Evolutionary conservation across 2,329 filamentous ascomycete species (phyloP).

Genomic region (Aureobasidium pullulans): DNA sequence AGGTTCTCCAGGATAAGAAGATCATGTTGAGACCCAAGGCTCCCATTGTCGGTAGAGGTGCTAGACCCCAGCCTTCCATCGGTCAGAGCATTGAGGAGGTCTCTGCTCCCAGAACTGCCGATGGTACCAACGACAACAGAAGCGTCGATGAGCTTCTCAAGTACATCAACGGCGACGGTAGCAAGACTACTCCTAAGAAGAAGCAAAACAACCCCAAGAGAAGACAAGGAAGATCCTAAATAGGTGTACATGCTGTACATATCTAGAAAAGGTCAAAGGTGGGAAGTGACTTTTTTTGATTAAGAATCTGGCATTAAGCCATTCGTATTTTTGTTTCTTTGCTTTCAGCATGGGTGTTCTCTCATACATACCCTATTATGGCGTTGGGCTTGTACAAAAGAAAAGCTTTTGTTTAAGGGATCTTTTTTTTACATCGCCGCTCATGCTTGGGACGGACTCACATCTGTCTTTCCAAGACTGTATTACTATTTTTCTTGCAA

Average conservation of each 20-base stretch:
- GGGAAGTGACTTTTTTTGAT: background rate
- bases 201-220: constrained; percentile 37
- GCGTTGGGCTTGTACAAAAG: constrained; percentile 12
- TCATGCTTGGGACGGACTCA: background rate
- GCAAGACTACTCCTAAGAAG: constrained; percentile 38
- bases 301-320: background rate
- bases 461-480: background rate
- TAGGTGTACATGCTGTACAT: background rate
- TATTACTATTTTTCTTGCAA: background rate
- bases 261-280: background rate
- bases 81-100: constrained; percentile 39
- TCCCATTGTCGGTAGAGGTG: constrained; percentile 50
- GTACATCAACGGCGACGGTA: constrained; percentile 74
- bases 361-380: constrained; percentile 9
- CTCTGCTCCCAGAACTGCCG: constrained; percentile 1
- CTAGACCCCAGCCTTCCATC: constrained; percentile 56
- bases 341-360: background rate
- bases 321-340: background rate
- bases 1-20: constrained; percentile 65
- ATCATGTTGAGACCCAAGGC: constrained; percentile 27
- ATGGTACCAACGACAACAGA: constrained; percentile 33
- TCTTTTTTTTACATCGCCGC: background rate
- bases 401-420: constrained; percentile 6
- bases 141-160: constrained; percentile 90
- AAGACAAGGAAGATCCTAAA: constrained; percentile 14